Percentiles rank a stretch among this genome's conserved stretches.
Evolutionary conservation across 140 eudicot genomes (phyloP).

Genomic region (Senecio squalidus): DNA sequence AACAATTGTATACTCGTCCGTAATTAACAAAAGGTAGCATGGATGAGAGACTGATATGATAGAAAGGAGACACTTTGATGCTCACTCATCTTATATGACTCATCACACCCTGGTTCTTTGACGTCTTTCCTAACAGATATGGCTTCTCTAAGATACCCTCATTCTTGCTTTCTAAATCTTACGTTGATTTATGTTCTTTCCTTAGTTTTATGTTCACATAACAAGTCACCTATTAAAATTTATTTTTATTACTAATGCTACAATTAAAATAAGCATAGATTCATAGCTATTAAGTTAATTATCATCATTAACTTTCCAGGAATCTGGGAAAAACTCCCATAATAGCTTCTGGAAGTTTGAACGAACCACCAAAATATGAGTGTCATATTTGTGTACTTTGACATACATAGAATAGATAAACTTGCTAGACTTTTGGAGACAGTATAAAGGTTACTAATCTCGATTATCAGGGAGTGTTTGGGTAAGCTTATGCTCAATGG

Average conservation of each 20-base stretch:
- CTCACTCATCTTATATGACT: not conserved
- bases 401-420: not conserved
- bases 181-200: not conserved
- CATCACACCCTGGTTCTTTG: not conserved
- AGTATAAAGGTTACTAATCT: too few relatives aligned
- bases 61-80: not conserved
- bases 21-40: not conserved
- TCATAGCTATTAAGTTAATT: too few relatives aligned
- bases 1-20: too few relatives aligned
- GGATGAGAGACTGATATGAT: not conserved
- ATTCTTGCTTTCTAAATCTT: not conserved
- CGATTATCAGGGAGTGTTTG: too few relatives aligned
- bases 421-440: too few relatives aligned
- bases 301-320: not conserved
- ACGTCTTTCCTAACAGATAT: not conserved
- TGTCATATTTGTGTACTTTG: not conserved
- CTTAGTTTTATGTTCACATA: not conserved
- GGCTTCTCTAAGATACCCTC: not conserved
- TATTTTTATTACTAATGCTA: not conserved
- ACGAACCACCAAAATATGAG: not conserved
- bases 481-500: too few relatives aligned
- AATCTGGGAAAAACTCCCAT: too few relatives aligned
- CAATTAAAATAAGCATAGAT: not conserved
- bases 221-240: not conserved
- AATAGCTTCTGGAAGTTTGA: not conserved